Evolutionary conservation across 2,329 filamentous ascomycete genomes (phyloP).

Genomic region (Scortechinia acanthostroma): DNA sequence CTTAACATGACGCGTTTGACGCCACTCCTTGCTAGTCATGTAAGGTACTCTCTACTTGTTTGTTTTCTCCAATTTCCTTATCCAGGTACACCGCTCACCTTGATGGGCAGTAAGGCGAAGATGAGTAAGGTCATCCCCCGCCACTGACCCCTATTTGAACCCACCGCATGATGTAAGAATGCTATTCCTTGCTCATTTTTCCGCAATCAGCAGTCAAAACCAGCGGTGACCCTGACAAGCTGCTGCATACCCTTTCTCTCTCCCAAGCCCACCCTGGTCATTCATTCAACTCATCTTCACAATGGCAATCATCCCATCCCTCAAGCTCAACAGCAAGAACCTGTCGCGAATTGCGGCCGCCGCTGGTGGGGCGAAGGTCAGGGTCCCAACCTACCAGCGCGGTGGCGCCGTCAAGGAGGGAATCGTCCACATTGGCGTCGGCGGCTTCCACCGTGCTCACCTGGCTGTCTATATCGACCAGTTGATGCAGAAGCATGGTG

Average conservation of each 20-base stretch:
- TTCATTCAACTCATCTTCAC: not conserved
- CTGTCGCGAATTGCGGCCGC: not conserved
- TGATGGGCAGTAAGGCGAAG: no score
- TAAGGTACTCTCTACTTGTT: no score
- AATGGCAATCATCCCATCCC: not conserved
- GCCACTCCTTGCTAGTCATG: no score
- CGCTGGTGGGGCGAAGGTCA: slow-evolving; percentile 10
- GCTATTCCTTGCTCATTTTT: no score
- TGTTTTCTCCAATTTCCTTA: no score
- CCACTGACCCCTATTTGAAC: no score
- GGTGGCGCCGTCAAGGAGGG: slow-evolving; percentile 35
- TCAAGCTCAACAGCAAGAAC: slow-evolving; percentile 2
- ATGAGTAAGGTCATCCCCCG: no score
- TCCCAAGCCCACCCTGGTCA: not conserved
- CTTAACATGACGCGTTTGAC: no score
- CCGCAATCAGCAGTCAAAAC: slow-evolving; percentile 1
- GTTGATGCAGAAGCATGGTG: slow-evolving; percentile 33
- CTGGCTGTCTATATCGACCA: slow-evolving; percentile 41
- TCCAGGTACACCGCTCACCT: no score
- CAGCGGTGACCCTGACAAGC: not conserved
- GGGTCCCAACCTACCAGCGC: slow-evolving; percentile 33
- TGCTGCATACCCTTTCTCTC: not conserved
- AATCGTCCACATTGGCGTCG: slow-evolving; percentile 44
- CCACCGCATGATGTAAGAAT: no score
- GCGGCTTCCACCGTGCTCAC: slow-evolving; percentile 45